Conservation (phyloP, 257 asterid species). For the Rehmannia glutinosa region DNA sequence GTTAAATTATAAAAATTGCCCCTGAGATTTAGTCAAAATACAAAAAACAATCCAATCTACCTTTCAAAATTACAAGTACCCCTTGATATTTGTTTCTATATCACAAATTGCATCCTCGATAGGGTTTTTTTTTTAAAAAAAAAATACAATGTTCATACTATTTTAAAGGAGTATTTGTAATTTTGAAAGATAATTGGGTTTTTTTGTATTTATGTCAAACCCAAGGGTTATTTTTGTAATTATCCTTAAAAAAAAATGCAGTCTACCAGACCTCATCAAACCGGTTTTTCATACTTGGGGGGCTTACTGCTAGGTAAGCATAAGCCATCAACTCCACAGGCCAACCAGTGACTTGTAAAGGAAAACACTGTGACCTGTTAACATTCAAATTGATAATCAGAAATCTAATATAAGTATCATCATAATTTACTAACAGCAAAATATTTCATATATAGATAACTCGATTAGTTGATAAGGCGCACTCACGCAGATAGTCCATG, state of each 20-base stretch:
- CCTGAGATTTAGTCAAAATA: no score
- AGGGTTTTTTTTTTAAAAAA: no score
- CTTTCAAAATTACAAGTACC: no score
- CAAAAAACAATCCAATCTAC: no score
- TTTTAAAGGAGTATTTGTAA: not conserved
- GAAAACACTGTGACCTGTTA: constrained; percentile 75
- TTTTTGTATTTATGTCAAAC: not conserved
- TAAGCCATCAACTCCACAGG: constrained; percentile 90
- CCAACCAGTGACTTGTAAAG: constrained; percentile 91
- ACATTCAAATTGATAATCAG: constrained; percentile 8
- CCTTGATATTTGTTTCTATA: no score
- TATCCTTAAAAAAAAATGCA: not conserved
- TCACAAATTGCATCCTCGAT: no score
- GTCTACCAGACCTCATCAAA: constrained; percentile 58
- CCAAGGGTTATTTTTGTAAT: not conserved
- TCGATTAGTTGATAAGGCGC: not conserved
- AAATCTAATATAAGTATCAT: no score
- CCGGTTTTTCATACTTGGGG: constrained; percentile 65
- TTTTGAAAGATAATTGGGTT: not conserved
- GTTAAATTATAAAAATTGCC: no score
- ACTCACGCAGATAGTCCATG: constrained; percentile 74
- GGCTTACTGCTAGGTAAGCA: constrained; percentile 89
- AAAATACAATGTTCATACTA: no score
- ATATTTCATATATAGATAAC: not conserved
- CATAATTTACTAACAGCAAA: not conserved